Evolutionary conservation across 1,284 basidiomycete genomes (phyloP), one percentile per base, ranked within the genome.

Genomic region (Puccinia hordei): DNA sequence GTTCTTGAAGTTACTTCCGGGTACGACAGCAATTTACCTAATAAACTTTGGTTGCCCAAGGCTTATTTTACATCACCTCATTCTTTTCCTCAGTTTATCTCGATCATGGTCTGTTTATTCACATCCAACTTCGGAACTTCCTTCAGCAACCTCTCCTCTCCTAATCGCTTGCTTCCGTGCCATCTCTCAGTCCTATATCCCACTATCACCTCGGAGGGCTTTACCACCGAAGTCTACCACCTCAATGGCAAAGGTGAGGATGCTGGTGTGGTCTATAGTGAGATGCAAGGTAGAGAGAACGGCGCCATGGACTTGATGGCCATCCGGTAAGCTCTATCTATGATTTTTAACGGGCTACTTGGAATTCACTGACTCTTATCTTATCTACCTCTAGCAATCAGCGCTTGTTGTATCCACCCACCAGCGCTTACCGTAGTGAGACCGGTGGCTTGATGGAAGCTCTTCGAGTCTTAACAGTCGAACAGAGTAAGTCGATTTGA

Each of bases 241-340:
- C 91, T 98, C 83, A 93, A 98, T 86, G 89, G 89, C 13, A 90
- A 93, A 84, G 96, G 94, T 5, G 90, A 96, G 84, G 91, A 99
- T 85, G 93, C 93, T 13, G 97, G 97, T 66, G 97, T 99, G 2
- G 97, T 99, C 38, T 98, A 95, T 86, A 93, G 92, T 83, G 93
- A 96, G 82, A 99, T 99, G 97, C 96, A 99, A 87, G 97, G 94
- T 0, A 89, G 96, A 69, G 92, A 99, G 87, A 98, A 98, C 84
- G 93, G 92, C 5, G 90, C 92, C 0, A 91, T 90, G 17, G 94
- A 98, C 87, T 88, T 98, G 59, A 95, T 98, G 92, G 90, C 91
- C 72, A 89, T 96, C 63, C 87, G 90, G 93, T 94, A 83, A 79
- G 86, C 27, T n/a, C 24, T 10, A 44, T 4, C 24, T 30, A 5